Evolutionary conservation across 2,329 filamentous ascomycete genomes (phyloP).

Genomic region (Rutstroemia sp.): DNA sequence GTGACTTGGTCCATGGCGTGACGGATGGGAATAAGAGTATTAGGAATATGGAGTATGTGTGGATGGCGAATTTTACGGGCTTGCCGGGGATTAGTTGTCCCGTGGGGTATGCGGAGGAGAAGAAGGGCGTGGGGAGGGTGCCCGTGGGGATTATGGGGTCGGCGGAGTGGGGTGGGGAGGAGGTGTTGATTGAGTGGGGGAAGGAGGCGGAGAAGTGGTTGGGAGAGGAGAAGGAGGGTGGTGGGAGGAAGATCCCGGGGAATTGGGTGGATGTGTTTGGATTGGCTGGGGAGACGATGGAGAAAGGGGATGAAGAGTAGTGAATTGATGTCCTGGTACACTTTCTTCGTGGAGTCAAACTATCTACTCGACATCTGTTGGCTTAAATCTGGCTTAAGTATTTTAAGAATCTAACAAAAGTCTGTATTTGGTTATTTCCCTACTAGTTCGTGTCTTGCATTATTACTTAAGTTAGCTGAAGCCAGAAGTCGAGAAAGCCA

Average conservation of each 20-base stretch:
- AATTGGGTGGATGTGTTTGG: conserved; percentile 53
- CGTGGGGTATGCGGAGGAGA: conserved; percentile 54
- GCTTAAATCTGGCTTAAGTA: too few species aligned
- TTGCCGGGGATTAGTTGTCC: conserved; percentile 69
- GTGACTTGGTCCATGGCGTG: conserved; percentile 61
- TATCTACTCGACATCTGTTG: too few species aligned
- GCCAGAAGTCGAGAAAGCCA: too few species aligned
- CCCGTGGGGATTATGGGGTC: conserved; percentile 57
- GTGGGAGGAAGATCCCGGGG: conserved; percentile 42
- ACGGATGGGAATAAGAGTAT: conserved; percentile 66
- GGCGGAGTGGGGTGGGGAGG: conserved; percentile 61
- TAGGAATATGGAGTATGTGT: conserved; percentile 79
- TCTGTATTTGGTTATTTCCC: too few species aligned
- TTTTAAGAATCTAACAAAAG: too few species aligned
- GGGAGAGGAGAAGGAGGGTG: conserved; percentile 36
- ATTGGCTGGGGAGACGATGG: conserved; percentile 25
- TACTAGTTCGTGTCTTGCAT: too few species aligned
- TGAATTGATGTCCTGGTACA: background rate
- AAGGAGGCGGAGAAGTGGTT: conserved; percentile 49
- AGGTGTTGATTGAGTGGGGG: conserved; percentile 54
- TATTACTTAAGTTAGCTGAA: too few species aligned
- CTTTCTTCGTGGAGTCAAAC: background rate
- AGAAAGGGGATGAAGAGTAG: background rate
- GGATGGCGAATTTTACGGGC: conserved; percentile 76
- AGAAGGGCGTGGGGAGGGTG: conserved; percentile 44